phyloP scores from a whole-genome alignment of 345 rosid species.

The Sonneratia caseolaris region DNA sequence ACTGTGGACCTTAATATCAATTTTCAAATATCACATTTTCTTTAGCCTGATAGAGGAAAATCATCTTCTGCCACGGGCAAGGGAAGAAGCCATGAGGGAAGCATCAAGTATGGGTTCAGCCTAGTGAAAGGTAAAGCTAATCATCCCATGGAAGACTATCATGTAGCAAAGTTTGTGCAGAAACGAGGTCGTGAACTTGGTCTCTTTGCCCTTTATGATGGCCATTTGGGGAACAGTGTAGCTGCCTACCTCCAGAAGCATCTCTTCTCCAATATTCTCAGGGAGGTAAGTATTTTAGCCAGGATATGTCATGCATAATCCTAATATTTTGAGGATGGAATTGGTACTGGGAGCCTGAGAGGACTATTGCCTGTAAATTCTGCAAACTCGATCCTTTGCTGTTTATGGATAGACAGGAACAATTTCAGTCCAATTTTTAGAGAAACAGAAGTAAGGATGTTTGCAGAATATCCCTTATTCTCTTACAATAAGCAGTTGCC shows the following conservation, averaged over 20 bases:
- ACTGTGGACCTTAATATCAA: neutral
- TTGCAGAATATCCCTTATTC: neutral
- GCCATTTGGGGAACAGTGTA: constrained; percentile 16
- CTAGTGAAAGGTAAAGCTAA: constrained; percentile 18
- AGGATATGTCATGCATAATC: neutral
- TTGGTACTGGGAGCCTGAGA: neutral
- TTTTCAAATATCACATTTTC: neutral
- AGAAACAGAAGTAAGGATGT: too few relatives aligned
- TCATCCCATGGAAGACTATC: constrained; percentile 23
- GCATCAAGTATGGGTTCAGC: constrained; percentile 13
- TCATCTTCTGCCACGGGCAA: constrained; percentile 13
- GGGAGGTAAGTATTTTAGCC: constrained; percentile 10
- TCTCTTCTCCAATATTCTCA: constrained; percentile 16
- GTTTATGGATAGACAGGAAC: neutral
- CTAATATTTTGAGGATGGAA: neutral
- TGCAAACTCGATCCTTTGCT: neutral
- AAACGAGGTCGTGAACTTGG: constrained; percentile 10
- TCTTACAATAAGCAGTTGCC: neutral
- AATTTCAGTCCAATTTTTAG: too few relatives aligned
- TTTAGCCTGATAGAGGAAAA: constrained; percentile 1
- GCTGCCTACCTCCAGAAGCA: constrained; percentile 15
- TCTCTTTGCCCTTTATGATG: constrained; percentile 21
- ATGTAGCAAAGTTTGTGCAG: constrained; percentile 15
- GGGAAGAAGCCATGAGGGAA: constrained; percentile 13
- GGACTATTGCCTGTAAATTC: neutral